Conservation (phyloP, 2,329 filamentous ascomycete species). For the Teratosphaeria epicoccoides region DNA sequence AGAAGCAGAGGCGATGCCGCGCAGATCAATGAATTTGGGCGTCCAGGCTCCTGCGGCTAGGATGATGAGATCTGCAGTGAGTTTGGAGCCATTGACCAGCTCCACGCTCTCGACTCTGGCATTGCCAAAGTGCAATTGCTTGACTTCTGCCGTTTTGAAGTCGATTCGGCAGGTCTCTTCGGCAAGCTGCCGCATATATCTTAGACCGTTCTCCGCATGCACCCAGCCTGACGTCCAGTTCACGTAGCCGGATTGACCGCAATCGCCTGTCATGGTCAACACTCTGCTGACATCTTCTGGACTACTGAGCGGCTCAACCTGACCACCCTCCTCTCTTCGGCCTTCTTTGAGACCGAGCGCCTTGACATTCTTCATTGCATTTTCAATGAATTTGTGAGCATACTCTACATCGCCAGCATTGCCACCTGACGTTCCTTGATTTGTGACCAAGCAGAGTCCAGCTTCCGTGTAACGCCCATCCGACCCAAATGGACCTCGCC, state of each 20-base stretch:
- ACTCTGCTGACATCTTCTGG: constrained; percentile 29
- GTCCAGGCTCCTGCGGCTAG: constrained; percentile 86
- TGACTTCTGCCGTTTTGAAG: constrained; percentile 41
- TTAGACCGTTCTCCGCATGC: constrained; percentile 61
- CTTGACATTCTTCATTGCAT: constrained; percentile 52
- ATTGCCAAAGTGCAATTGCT: constrained; percentile 30
- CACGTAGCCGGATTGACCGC: constrained; percentile 58
- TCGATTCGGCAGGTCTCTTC: constrained; percentile 43
- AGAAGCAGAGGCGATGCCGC: constrained; percentile 65
- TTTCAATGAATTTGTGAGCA: constrained; percentile 45
- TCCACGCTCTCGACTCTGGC: constrained; percentile 46
- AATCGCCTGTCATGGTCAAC: constrained; percentile 31
- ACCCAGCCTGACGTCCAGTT: constrained; percentile 72
- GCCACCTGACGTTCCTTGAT: constrained; percentile 29
- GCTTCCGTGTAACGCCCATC: constrained; percentile 59
- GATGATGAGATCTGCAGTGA: constrained; percentile 62
- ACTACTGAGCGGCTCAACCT: constrained; percentile 30
- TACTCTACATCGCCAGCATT: constrained; percentile 26
- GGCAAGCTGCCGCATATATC: constrained; percentile 46
- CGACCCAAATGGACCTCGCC: constrained; percentile 53
- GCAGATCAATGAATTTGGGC: constrained; percentile 62
- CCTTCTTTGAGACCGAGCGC: constrained; percentile 36
- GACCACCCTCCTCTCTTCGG: constrained; percentile 20
- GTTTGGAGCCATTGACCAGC: constrained; percentile 38
- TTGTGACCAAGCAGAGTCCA: constrained; percentile 56